Conservation (phyloP, 495 filamentous ascomycete species). For the Rhizodiscina lignyota region DNA sequence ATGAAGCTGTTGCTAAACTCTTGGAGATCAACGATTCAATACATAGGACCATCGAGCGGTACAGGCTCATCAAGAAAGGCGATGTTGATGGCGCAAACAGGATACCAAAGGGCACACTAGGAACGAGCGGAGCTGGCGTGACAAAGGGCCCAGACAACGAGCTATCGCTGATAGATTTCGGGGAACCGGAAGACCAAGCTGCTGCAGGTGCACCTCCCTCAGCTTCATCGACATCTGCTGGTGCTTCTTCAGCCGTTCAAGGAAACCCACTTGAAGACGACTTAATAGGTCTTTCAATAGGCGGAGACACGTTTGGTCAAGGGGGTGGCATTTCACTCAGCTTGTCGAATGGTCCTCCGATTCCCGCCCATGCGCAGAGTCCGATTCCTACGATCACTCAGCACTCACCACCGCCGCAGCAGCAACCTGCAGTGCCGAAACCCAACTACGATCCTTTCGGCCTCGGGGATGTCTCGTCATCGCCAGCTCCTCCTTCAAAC, state of each 20-base stretch:
- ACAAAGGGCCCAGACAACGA: slow-evolving; percentile 66
- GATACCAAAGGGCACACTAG: slow-evolving; percentile 69
- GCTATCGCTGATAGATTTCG: slow-evolving; percentile 85
- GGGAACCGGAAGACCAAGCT: slow-evolving; percentile 33
- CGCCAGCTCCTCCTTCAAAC: slow-evolving; percentile 16
- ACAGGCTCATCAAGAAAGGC: slow-evolving; percentile 85
- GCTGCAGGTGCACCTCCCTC: slow-evolving; percentile 18
- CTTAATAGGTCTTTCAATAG: slow-evolving; percentile 50
- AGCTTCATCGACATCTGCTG: slow-evolving; percentile 4
- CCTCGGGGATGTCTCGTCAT: slow-evolving; percentile 7
- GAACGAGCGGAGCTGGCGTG: slow-evolving; percentile 48
- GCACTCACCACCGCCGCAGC: slow-evolving; percentile 10
- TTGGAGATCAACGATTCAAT: slow-evolving; percentile 98
- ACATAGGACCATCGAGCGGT: slow-evolving; percentile 87
- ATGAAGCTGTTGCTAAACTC: slow-evolving; percentile 87
- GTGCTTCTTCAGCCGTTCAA: slow-evolving; percentile 23
- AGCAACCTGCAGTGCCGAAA: slow-evolving; percentile 9
- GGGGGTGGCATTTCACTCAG: slow-evolving; percentile 78
- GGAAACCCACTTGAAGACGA: slow-evolving; percentile 35
- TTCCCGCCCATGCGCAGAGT: no score
- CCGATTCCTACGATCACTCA: no score
- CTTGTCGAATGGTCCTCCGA: slow-evolving; percentile 17
- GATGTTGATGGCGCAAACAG: slow-evolving; percentile 76
- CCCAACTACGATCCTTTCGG: slow-evolving; percentile 17
- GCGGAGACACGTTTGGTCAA: slow-evolving; percentile 41